Evolutionary conservation across 306 rosid species (phyloP).

Genomic region (Cicer arietinum): DNA sequence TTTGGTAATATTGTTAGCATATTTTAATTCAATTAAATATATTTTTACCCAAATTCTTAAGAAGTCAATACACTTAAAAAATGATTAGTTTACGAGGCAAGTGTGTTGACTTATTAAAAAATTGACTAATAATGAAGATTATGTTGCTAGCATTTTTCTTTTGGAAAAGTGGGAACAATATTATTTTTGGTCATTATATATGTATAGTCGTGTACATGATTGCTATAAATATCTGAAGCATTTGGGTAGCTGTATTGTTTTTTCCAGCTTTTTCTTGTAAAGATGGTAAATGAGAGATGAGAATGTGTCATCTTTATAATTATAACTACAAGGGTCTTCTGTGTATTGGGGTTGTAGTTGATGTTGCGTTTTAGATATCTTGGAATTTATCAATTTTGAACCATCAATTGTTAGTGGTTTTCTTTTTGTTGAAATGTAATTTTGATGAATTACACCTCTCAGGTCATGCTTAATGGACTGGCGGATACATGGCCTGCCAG

Average conservation of each 20-base stretch:
- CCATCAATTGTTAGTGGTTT: constrained; percentile 30
- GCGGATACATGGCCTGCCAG: constrained; percentile 93
- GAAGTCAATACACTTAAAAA: neutral
- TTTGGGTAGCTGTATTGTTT: constrained; percentile 27
- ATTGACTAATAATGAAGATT: neutral
- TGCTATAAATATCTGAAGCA: constrained; percentile 29
- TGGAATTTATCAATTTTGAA: constrained; percentile 33
- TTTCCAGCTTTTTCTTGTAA: constrained; percentile 19
- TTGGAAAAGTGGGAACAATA: constrained; percentile 4
- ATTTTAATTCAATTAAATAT: no score
- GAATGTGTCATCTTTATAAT: constrained; percentile 15
- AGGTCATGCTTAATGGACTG: constrained; percentile 83
- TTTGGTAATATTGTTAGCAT: no score
- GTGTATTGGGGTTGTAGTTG: constrained; percentile 25
- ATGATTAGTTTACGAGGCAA: neutral
- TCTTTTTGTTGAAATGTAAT: constrained; percentile 36
- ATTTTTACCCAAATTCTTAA: no score
- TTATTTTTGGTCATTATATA: neutral
- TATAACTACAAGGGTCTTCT: constrained; percentile 3
- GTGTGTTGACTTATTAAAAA: neutral
- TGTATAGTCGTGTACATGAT: neutral
- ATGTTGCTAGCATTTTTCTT: constrained; percentile 16
- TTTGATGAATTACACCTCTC: constrained; percentile 45
- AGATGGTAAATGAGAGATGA: constrained; percentile 30
- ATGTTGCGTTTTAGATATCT: constrained; percentile 15